Evolutionary conservation across 139 green algal genomes (phyloP).

Genomic region (Spirogloea muscicola): DNA sequence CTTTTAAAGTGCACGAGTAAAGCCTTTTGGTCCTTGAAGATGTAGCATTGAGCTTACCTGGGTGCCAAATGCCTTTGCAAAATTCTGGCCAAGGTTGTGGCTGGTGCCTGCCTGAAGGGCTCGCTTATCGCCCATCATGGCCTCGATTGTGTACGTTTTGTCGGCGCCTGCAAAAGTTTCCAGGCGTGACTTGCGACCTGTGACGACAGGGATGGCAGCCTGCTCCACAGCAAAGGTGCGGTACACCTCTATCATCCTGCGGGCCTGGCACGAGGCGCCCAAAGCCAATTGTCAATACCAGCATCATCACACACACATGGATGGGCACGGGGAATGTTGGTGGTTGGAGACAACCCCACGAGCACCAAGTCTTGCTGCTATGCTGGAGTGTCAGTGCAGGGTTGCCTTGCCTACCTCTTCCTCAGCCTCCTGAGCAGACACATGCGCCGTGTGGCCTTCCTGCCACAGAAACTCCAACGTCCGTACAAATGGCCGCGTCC

Average conservation of each 20-base stretch:
- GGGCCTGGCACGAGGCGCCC: background rate
- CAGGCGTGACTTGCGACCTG: conserved; percentile 81
- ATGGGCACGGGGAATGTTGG: background rate
- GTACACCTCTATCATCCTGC: conserved; percentile 63
- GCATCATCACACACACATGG: background rate
- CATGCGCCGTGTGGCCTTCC: conserved; percentile 97
- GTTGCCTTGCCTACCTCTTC: conserved; percentile 54
- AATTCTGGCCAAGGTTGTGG: conserved; percentile 95
- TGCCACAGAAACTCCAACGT: conserved; percentile 99
- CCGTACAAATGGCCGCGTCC: conserved; percentile 93
- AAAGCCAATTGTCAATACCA: too few relatives aligned
- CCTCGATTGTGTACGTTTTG: conserved; percentile 96
- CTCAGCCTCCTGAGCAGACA: conserved; percentile 87
- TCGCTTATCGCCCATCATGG: conserved; percentile 92
- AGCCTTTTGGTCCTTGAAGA: too few relatives aligned
- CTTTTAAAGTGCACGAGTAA: too few relatives aligned
- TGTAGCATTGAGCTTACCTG: too few relatives aligned
- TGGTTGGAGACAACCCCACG: too few relatives aligned
- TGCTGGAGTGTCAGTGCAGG: too few relatives aligned
- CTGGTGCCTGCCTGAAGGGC: conserved; percentile 89
- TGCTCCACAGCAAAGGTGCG: conserved; percentile 65
- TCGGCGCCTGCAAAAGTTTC: conserved; percentile 91
- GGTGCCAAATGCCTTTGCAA: conserved; percentile 70
- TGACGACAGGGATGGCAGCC: conserved; percentile 90
- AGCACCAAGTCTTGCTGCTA: too few relatives aligned